A percentile compares a stretch with the other conserved stretches of the same genome.
Evolutionary conservation across 2,329 filamentous ascomycete species (phyloP).

Genomic region (Aspergillus sp.): DNA sequence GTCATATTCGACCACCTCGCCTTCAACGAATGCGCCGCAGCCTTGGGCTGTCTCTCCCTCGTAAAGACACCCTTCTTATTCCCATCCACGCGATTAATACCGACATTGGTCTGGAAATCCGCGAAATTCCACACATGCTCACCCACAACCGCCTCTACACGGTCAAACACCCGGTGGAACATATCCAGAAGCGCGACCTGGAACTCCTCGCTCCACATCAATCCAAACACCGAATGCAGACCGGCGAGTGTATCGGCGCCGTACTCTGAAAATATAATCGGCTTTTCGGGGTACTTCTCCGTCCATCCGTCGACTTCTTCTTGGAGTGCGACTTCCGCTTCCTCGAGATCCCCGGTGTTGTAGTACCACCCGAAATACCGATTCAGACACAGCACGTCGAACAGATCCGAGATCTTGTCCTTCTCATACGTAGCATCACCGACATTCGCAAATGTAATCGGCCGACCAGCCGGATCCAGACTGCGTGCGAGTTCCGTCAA

Average conservation of each 20-base stretch:
- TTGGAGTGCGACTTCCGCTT: conserved; percentile 23
- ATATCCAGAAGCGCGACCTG: conserved; percentile 25
- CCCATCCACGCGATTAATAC: background rate
- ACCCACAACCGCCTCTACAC: conserved; percentile 25
- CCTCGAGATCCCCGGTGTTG: conserved; percentile 15
- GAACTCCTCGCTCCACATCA: conserved; percentile 33
- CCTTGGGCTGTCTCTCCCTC: background rate
- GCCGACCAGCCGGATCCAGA: background rate
- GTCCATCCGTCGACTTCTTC: conserved; percentile 25
- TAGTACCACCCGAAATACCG: conserved; percentile 1
- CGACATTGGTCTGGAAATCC: background rate
- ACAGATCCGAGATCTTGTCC: background rate
- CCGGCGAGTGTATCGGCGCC: conserved; percentile 30
- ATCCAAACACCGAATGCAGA: conserved; percentile 23
- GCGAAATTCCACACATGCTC: conserved; percentile 17
- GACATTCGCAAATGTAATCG: conserved; percentile 5
- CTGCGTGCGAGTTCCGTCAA: background rate
- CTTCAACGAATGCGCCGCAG: background rate
- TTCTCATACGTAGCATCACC: background rate
- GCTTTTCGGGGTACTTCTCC: conserved; percentile 23
- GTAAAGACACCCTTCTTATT: conserved; percentile 4
- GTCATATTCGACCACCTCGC: background rate
- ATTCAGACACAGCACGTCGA: conserved; percentile 1
- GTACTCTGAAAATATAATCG: conserved; percentile 32
- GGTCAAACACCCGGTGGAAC: conserved; percentile 32